Evolutionary conservation across 768 basidiomycete genomes (phyloP), one percentile per base, ranked within the genome.

Genomic region (Suillus spraguei): DNA sequence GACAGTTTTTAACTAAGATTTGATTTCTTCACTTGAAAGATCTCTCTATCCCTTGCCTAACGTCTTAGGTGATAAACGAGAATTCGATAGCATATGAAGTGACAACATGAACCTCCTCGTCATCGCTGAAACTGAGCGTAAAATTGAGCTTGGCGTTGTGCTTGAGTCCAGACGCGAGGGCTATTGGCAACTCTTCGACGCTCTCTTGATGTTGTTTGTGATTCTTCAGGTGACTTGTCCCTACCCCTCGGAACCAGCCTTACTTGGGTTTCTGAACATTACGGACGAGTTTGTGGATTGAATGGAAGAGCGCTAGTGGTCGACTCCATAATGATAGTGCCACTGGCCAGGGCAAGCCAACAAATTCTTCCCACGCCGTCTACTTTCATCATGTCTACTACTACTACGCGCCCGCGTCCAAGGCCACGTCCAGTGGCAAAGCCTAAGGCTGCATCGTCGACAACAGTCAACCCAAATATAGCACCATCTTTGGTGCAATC

Each of bases 11-110:
- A 79, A 69, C 92, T 94, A 50, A 94, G 78, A 60, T 74, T 88
- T 2, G 91, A 92, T 76, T 92, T 95, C 73, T 93, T 94, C 20
- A 94, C 78, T 78, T 90, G 82, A 72, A 95, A 94, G 0, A 82
- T 79, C 63, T 92, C 88, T 9, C 81, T 85, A 44, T 82, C 83
- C 13, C 79, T 82, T 68, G 83, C 83, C 87, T 91, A 52, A 60
- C 33, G 49, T 49, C 9, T 53, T 44, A 75, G 13, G 24, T 41
- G 39, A 17, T 81, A 67, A 78, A 77, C 65, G 72, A 69, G 33
- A 46, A 8, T 17, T 61, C 63, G 41, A 50, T 7, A 24, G 2
- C 39, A 44, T 4, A 42, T 47, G 67, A 59, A 65, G 63, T 65
- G 60, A 65, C 53, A 63, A 72, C 64, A 70, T 78, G 53, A 66